A percentile compares a stretch with the other conserved stretches of the same genome.
Evolutionary conservation across 768 basidiomycete species (phyloP).

Genomic region (Suillus subluteus): DNA sequence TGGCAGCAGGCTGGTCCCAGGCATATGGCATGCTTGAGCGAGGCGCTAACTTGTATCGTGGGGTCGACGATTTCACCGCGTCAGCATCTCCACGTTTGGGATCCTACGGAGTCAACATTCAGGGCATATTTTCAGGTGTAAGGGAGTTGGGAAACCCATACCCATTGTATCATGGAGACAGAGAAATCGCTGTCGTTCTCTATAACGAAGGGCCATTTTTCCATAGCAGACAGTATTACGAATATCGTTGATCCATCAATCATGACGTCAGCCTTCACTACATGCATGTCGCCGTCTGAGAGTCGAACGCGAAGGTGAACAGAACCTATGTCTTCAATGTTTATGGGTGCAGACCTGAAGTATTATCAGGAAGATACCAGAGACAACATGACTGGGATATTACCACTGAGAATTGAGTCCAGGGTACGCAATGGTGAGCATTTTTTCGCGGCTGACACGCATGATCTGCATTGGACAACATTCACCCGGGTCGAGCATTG

Average conservation of each 20-base stretch:
- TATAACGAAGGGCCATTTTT: constrained; percentile 87
- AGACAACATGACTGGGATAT: neutral
- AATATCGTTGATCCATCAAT: constrained; percentile 91
- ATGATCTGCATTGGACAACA: constrained; percentile 70
- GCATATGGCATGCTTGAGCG: constrained; percentile 70
- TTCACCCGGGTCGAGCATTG: constrained; percentile 66
- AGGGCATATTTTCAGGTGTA: neutral
- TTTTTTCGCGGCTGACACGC: constrained; percentile 65
- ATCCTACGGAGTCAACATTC: constrained; percentile 38
- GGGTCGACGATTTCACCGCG: constrained; percentile 39
- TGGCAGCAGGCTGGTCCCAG: constrained; percentile 91
- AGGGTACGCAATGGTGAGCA: constrained; percentile 86
- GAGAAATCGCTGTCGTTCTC: constrained; percentile 85
- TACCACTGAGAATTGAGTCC: constrained; percentile 85
- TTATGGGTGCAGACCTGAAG: constrained; percentile 88
- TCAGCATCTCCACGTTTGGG: constrained; percentile 40
- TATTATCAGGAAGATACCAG: constrained; percentile 8
- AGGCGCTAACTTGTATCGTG: constrained; percentile 60
- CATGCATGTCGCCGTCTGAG: constrained; percentile 44
- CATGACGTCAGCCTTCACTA: constrained; percentile 78
- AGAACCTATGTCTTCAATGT: constrained; percentile 87
- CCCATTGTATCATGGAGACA: constrained; percentile 76
- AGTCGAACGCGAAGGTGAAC: constrained; percentile 67
- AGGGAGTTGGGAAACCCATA: constrained; percentile 30
- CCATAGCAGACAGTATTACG: constrained; percentile 65